Evolutionary conservation across 495 filamentous ascomycete species (phyloP), one percentile per base, ranked within the genome.

Genomic region (Aspergillus carlsbadensis): DNA sequence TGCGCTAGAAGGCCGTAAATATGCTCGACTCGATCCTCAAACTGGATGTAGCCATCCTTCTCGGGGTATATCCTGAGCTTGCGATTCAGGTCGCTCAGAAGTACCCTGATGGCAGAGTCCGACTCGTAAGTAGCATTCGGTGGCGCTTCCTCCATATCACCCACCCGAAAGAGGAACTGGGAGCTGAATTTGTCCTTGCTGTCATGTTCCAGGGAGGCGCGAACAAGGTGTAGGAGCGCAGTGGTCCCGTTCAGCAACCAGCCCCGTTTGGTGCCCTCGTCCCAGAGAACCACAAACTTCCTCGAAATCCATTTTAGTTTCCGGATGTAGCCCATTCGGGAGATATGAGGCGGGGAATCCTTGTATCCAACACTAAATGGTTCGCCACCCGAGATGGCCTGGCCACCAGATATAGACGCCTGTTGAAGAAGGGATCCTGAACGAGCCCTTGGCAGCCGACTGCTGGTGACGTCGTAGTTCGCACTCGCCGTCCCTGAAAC

Each of bases 231-330:
- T 18, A 74, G 58, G 3, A 74, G 48, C 15, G 66, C 64, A 37
- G 63, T 67, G 5, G 57, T 42, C 5, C 69, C 71, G 37, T 74
- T 62, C 2, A 71, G 52, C 10, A 74, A 45, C 71, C 71, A 74
- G 2, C 61, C 71, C 17, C 64, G 60, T 20, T 64, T 66, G 14
- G 61, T 65, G 18, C 54, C 57, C 18, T 54, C 63, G 51, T 72
- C 71, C 57, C 61, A 74, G 6, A 74, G 46, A 10, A 71, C 57
- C 3, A 74, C 54, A 46, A 52, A 60, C 37, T 62, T 65, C 10
- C 58, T 52, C 1, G 41, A 45, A 17, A 74, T 63, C 60, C 63
- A 69, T 31, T 55, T 35, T 0, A 69, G 49, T 22, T 54, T 68
- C 13, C 11, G 8, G 3, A 57, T 44, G 20, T 57, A 57, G 22